Evolutionary conservation across 129 eudicot genomes (phyloP).

Genomic region (sunflower (Helianthus annuus)): DNA sequence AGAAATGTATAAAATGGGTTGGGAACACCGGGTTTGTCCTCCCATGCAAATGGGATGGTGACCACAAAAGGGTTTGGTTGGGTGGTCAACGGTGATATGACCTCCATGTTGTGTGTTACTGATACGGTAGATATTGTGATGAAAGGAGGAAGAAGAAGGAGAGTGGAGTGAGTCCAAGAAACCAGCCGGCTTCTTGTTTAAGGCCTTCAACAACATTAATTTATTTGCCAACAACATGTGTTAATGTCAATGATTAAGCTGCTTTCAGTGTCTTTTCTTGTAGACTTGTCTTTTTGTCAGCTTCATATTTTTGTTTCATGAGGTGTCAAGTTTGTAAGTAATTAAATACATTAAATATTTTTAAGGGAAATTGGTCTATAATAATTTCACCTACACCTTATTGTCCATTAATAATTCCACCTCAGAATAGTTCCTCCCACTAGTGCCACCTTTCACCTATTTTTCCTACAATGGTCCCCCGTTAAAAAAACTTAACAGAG

Average conservation of each 20-base stretch:
- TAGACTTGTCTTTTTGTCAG: neutral
- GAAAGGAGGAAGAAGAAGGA: neutral
- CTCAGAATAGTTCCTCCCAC: too few relatives aligned
- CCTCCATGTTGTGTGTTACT: neutral
- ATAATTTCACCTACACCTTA: too few relatives aligned
- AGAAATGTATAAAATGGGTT: constrained; percentile 10
- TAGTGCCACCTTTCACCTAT: too few relatives aligned
- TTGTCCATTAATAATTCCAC: too few relatives aligned
- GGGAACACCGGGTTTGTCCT: constrained; percentile 43
- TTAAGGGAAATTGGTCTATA: too few relatives aligned
- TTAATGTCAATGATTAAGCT: constrained; percentile 5
- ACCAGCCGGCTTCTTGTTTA: constrained; percentile 21
- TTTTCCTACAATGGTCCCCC: too few relatives aligned
- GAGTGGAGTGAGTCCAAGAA: neutral
- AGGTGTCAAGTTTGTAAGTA: neutral
- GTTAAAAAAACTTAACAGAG: too few relatives aligned
- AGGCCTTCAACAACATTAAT: constrained; percentile 14
- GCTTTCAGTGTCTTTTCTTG: neutral
- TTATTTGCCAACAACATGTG: constrained; percentile 3
- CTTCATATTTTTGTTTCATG: neutral
- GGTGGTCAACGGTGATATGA: constrained; percentile 2
- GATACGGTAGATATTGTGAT: neutral
- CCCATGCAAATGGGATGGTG: constrained; percentile 49
- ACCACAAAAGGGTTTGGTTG: too few relatives aligned
- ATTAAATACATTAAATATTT: neutral